phyloP scores from a whole-genome alignment of 371 early-diverging fungal genomes.

The Umbelopsis sp. region DNA sequence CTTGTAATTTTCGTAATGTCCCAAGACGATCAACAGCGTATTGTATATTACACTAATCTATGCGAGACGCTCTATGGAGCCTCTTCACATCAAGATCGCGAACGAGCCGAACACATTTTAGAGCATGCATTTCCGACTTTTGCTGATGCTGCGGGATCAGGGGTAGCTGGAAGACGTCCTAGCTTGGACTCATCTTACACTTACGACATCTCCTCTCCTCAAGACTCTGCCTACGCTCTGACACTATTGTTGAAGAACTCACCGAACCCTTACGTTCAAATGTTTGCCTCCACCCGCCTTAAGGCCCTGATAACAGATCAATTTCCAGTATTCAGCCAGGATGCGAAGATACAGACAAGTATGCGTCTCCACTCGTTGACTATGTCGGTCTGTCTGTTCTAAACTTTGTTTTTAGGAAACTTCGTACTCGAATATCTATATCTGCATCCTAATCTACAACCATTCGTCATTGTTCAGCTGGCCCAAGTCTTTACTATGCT shows the following conservation, averaged over 20 bases:
- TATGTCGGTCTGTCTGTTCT: neutral
- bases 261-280: slow-evolving; percentile 71
- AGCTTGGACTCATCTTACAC: slow-evolving; percentile 30
- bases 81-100: slow-evolving; percentile 59
- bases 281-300: slow-evolving; percentile 71
- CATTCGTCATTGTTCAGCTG: slow-evolving; percentile 70
- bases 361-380: slow-evolving; percentile 26
- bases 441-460: slow-evolving; percentile 65
- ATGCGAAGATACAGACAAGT: slow-evolving; percentile 72
- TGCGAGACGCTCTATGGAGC: slow-evolving; percentile 67
- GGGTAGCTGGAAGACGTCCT: slow-evolving; percentile 44
- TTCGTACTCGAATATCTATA: slow-evolving; percentile 73
- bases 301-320: slow-evolving; percentile 74
- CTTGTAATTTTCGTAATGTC: slow-evolving; percentile 10
- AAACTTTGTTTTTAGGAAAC: slow-evolving; percentile 39
- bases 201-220: slow-evolving; percentile 62
- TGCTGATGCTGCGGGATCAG: slow-evolving; percentile 55
- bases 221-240: slow-evolving; percentile 71
- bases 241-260: slow-evolving; percentile 75
- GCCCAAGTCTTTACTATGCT: slow-evolving; percentile 76
- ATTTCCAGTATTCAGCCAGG: slow-evolving; percentile 63
- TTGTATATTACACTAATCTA: slow-evolving; percentile 38
- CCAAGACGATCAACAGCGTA: slow-evolving; percentile 26
- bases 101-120: slow-evolving; percentile 73
- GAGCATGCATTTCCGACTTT: slow-evolving; percentile 86